Evolutionary conservation across 768 basidiomycete species (phyloP).

Genomic region (Auriscalpium microsporum): DNA sequence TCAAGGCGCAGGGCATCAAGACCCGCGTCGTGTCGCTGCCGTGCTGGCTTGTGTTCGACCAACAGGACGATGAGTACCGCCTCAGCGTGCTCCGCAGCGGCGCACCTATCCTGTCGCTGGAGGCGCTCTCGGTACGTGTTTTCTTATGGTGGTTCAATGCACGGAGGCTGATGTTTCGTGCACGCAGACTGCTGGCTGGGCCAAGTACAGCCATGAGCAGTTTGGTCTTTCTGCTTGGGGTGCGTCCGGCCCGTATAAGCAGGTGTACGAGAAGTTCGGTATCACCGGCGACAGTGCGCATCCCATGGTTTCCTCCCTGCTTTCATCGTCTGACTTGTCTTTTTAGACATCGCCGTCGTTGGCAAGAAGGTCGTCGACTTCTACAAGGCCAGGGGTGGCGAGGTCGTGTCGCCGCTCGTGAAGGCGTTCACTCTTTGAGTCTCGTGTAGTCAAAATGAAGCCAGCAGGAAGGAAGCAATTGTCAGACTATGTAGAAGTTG

Average conservation of each 20-base stretch:
- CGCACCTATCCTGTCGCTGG: slow-evolving; percentile 82
- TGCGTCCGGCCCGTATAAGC: slow-evolving; percentile 81
- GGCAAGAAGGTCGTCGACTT: slow-evolving; percentile 82
- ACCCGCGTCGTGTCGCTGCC: slow-evolving; percentile 82
- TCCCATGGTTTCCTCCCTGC: background rate
- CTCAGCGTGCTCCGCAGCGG: slow-evolving; percentile 83
- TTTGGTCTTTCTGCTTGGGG: slow-evolving; percentile 73
- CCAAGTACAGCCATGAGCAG: slow-evolving; percentile 87
- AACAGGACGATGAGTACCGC: slow-evolving; percentile 71
- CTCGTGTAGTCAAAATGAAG: no score
- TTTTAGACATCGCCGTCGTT: slow-evolving; percentile 62
- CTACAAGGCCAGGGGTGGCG: slow-evolving; percentile 73
- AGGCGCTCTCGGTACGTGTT: slow-evolving; percentile 57
- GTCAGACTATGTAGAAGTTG: no score
- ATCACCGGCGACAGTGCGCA: slow-evolving; percentile 66
- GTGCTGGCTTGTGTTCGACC: slow-evolving; percentile 83
- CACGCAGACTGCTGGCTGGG: slow-evolving; percentile 66
- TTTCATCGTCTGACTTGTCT: background rate
- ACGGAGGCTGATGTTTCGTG: background rate
- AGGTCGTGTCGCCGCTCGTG: slow-evolving; percentile 64
- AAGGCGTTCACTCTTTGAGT: slow-evolving; percentile 48
- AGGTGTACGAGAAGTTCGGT: slow-evolving; percentile 89
- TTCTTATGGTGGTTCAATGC: background rate
- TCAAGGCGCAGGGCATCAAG: slow-evolving; percentile 71
- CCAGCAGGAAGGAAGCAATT: no score